Evolutionary conservation across 2,329 filamentous ascomycete genomes (phyloP), one percentile per base, ranked within the genome.

Genomic region (Penicillium sclerotigenum): DNA sequence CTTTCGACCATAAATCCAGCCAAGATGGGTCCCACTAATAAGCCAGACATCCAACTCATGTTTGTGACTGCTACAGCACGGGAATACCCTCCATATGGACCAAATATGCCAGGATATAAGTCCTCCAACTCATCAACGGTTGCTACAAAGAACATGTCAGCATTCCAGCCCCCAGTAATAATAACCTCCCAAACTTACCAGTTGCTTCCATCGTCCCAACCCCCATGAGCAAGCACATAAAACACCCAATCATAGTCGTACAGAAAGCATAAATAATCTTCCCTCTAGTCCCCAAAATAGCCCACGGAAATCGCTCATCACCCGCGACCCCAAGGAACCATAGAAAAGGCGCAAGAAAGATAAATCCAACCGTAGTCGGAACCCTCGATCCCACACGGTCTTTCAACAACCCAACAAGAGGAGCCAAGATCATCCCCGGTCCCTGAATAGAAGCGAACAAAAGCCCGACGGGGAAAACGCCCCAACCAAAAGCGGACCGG

Each of bases 21-120:
- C 42, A 64, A 26, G 20, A 60, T 38, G 0, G 65, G 64, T 3
- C 63, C 64, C 10, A 53, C 33, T 1, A 67, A 33, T 11, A 65
- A 22, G 8, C 65, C 65, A 4, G 50, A 47, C 50, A 59, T 62
- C 60, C 61, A 68, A 20, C 47, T 63, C 54, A 66, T 60, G 34
- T 57, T 64, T 13, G 57, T 58, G 18, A 66, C 20, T 2, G 65
- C 59, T 16, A 67, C 40, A 7, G 62, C 60, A 4, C 64, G 59
- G 4, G 66, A 65, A 45, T 63, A 67, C 11, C 65, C 65, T 7
- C 64, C 64, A 31, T 60, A 54, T 1, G 57, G 43, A 7, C 66
- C 66, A 14, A 67, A 67, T 28, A 61, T 59, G 0, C 65, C 65
- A 0, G 65, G 65, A 14, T 58, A 10, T 0, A 45, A 13, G 0